These are phyloP conservation scores for Bolboschoenoplectus hybrid DNA, from an alignment of 202 grass and related monocot genomes.

Conservation along the genomic window DNA sequence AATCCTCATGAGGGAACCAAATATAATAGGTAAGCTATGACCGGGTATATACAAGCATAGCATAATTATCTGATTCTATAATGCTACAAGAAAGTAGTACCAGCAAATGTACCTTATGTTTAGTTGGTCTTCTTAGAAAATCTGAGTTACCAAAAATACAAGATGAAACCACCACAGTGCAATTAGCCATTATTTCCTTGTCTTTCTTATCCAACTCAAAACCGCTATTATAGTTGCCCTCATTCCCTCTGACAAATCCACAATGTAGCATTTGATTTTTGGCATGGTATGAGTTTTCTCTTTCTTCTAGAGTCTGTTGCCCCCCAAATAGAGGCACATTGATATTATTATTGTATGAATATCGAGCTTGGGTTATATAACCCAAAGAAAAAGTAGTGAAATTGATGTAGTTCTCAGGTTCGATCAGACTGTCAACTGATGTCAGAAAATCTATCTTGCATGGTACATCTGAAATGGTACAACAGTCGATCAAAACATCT, in stretches of 20 bases:
- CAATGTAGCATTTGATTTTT: slow-evolving; percentile 85
- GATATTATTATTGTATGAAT: slow-evolving; percentile 30
- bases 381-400: slow-evolving; percentile 69
- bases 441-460: slow-evolving; percentile 72
- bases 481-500: slow-evolving; percentile 38
- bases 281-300: slow-evolving; percentile 74
- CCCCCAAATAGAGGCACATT: slow-evolving; percentile 67
- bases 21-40: neutral
- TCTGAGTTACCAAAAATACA: slow-evolving; percentile 93
- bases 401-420: slow-evolving; percentile 59
- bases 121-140: slow-evolving; percentile 85
- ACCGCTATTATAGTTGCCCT: slow-evolving; percentile 50
- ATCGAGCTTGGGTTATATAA: slow-evolving; percentile 57
- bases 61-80: slow-evolving; percentile 10
- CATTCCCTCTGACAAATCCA: slow-evolving; percentile 65
- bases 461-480: slow-evolving; percentile 64
- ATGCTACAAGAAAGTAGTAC: neutral
- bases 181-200: slow-evolving; percentile 65
- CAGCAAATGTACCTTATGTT: slow-evolving; percentile 65
- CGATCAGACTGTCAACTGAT: slow-evolving; percentile 58
- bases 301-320: slow-evolving; percentile 62
- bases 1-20: neutral
- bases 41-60: neutral
- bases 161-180: slow-evolving; percentile 73
- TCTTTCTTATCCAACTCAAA: slow-evolving; percentile 83